Base-by-base conservation (phyloP, 495 filamentous ascomycete species). In the Xylaria palmicola region DNA sequence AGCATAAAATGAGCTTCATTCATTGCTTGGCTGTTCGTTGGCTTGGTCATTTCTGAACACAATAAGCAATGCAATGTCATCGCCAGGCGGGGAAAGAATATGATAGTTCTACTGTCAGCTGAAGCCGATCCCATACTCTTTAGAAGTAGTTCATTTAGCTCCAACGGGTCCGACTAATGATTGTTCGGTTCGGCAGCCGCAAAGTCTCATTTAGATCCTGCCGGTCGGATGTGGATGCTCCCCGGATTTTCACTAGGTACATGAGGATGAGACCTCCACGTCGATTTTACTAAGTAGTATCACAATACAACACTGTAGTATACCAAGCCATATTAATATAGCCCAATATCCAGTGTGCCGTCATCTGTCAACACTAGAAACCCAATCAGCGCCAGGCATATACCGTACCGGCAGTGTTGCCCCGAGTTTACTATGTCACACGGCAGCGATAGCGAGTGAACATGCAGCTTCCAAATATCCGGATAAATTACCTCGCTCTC, bases 381-480 rank as follows among this genome's bases (percentile, higher is more conserved):
- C 44, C 68, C 65, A 71, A 71, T 68, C 63, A 59, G n/a, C 49
- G n/a, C 24, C 49, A 20, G 34, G 19, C 22, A 22, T 50, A 32
- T 27, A 64, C 44, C 57, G 52, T 71, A 56, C 60, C 68, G 68
- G 68, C 61, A 68, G 59, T 66, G 62, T 54, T 62, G 44, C 63
- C 68, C 66, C 66, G 68, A 58, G 41, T 62, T 60, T 48, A 55
- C 62, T 64, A 64, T 62, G 56, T 60, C 57, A 60, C 48, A 52
- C 37, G 57, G 36, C 47, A 60, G 41, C n/a, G 36, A 40, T 30
- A 48, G 39, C 40, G 55, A 61, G 44, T 63, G 56, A 65, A 51
- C 53, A 57, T 60, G 54, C 51, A 47, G 49, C 56, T 36, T 52
- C 55, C 52, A 53, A 56, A 68, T 68, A 67, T 59, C 57, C 55